Evolutionary conservation across 179 eudicot species (phyloP).

Genomic region (Amaranthus tricolor): DNA sequence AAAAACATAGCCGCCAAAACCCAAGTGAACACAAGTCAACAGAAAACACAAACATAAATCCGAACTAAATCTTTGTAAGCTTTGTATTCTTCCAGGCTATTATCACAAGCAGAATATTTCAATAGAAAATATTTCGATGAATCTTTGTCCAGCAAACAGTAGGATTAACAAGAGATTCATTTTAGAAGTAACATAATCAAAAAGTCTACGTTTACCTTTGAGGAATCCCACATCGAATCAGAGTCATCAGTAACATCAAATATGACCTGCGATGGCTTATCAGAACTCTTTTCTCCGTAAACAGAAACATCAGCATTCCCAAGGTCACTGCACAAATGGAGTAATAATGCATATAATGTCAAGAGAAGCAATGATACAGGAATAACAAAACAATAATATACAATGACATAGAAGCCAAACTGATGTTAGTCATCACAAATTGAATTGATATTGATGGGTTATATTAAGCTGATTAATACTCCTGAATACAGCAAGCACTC

Average conservation of each 20-base stretch:
- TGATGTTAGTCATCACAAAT: background rate
- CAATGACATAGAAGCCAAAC: background rate
- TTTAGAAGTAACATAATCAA: background rate
- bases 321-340: constrained; percentile 46
- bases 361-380: background rate
- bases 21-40: background rate
- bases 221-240: constrained; percentile 54
- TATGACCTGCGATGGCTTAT: constrained; percentile 64
- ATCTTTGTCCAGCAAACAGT: background rate
- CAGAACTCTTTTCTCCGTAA: constrained; percentile 57
- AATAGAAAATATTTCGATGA: background rate
- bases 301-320: constrained; percentile 47
- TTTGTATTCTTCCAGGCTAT: background rate
- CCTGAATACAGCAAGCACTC: background rate
- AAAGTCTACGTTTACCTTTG: constrained; percentile 51
- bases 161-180: background rate
- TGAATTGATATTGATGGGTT: background rate
- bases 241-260: constrained; percentile 63
- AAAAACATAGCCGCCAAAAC: background rate
- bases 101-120: background rate
- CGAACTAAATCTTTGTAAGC: background rate
- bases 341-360: background rate
- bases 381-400: background rate
- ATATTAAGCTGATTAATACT: background rate
- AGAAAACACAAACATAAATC: background rate